Evolutionary conservation across 768 basidiomycete species (phyloP), one percentile per base, ranked within the genome.

Genomic region (Holtermannia corniformis): DNA sequence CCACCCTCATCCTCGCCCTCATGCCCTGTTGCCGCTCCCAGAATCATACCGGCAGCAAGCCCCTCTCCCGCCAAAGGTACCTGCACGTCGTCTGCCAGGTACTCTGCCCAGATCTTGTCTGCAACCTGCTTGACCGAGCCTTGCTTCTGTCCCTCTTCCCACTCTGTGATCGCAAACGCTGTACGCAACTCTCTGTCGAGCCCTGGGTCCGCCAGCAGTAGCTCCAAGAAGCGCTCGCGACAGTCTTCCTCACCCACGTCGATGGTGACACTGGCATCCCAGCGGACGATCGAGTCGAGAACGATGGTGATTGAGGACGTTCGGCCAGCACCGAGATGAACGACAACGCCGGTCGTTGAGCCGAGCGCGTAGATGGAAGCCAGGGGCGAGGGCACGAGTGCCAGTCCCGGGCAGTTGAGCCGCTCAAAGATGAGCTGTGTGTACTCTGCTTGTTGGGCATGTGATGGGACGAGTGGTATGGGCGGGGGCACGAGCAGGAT

Each of bases 391-490:
- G 65, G 62, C 12, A 72, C 49, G 19, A 68, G 43, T 22, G 61
- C 57, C 45, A 72, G 57, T 21, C 58, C 60, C 2, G 70, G 63
- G 20, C 60, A 59, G 50, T 72, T 72, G 40, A 72, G 61, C 1
- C 40, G 26, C 52, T 72, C 70, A 54, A 72, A 72, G 0, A 65
- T 61, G 21, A 72, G 19, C 51, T 65, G 68, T 24, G 63, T 63
- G 55, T 68, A 69, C 3, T 51, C 28, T 4, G 62, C 65, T 51
- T 65, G 63, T 11, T 24, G 27, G 5, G 59, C 46, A 16, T 37
- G 32, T 7, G 32, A 37, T 37, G 7, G 32, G 32, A 37, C 10
- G 1, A 67, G 61, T 0, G 70, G 54, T 4, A 69, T 50, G 4
- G 69, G 55, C 14, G 68, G 65, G 13, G 64, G 70, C 10, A 72